Conservation (phyloP, 2,329 filamentous ascomycete species). For the Fusarium paranaense region DNA sequence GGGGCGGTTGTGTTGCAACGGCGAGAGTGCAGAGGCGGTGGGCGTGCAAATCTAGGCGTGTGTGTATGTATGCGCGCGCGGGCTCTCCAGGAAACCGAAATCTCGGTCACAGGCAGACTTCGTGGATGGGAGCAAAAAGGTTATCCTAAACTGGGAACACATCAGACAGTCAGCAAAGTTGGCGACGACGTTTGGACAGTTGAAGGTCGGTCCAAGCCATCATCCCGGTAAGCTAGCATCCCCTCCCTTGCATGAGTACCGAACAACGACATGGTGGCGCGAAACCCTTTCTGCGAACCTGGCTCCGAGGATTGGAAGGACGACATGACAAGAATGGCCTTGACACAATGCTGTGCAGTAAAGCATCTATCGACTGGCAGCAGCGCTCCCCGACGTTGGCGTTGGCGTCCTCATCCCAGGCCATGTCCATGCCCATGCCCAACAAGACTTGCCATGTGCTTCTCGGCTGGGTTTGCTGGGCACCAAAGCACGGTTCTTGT, state of each 20-base stretch:
- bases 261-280: slow-evolving; percentile 24
- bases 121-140: slow-evolving; percentile 9
- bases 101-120: slow-evolving; percentile 29
- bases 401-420: slow-evolving; percentile 8
- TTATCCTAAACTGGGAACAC: slow-evolving; percentile 24
- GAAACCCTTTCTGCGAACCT: slow-evolving; percentile 26
- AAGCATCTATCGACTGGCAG: slow-evolving; percentile 7
- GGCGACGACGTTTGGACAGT: slow-evolving; percentile 30
- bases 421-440: neutral
- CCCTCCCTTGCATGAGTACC: slow-evolving; percentile 35
- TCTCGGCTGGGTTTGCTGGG: slow-evolving; percentile 23
- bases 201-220: slow-evolving; percentile 19
- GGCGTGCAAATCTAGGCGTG: slow-evolving; percentile 25
- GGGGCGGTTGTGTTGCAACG: slow-evolving; percentile 31
- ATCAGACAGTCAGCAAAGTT: slow-evolving; percentile 33
- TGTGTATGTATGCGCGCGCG: slow-evolving; percentile 10
- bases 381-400: neutral
- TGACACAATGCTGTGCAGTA: neutral
- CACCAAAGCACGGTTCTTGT: slow-evolving; percentile 35
- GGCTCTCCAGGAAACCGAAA: slow-evolving; percentile 15
- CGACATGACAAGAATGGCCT: neutral
- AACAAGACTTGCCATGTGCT: slow-evolving; percentile 20
- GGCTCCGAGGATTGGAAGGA: slow-evolving; percentile 4
- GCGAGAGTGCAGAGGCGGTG: slow-evolving; percentile 27
- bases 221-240: slow-evolving; percentile 27